Evolutionary conservation across 495 filamentous ascomycete species (phyloP).

Genomic region (Elasticomyces elasticus): DNA sequence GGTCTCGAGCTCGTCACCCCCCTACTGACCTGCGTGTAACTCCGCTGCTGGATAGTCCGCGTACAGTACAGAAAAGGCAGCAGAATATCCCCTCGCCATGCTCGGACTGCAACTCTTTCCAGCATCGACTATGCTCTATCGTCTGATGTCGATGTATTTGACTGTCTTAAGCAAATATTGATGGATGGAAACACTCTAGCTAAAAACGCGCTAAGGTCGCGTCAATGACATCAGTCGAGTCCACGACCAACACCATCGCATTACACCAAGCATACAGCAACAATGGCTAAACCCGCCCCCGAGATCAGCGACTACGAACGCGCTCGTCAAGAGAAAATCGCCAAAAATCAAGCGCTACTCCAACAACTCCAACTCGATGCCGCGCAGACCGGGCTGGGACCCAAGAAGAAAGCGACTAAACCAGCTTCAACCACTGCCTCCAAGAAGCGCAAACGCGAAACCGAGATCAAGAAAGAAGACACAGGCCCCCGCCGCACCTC

Average conservation of each 20-base stretch:
- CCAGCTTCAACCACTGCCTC: conserved; percentile 23
- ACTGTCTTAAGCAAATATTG: too few relatives aligned
- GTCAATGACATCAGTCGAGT: too few relatives aligned
- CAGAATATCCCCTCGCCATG: neutral
- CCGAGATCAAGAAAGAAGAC: conserved; percentile 38
- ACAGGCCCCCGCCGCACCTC: conserved; percentile 50
- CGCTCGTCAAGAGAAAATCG: conserved; percentile 62
- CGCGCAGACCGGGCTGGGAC: conserved; percentile 47
- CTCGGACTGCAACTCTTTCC: neutral
- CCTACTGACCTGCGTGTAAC: neutral
- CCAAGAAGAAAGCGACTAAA: conserved; percentile 28
- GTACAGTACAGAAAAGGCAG: conserved; percentile 17
- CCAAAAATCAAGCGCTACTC: conserved; percentile 60
- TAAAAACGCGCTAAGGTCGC: too few relatives aligned
- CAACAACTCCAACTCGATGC: conserved; percentile 37
- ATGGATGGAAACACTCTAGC: too few relatives aligned
- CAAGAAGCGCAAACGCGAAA: conserved; percentile 41
- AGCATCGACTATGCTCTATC: neutral
- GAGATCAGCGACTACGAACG: conserved; percentile 58
- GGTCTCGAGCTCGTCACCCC: too few relatives aligned
- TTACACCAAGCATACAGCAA: neutral
- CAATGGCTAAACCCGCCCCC: conserved; percentile 8
- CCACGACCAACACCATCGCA: neutral
- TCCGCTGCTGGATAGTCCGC: conserved; percentile 10
- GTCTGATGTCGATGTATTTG: too few relatives aligned